Evolutionary conservation across 192 early-diverging fungal species (phyloP).

Genomic region (Linderina pennispora): DNA sequence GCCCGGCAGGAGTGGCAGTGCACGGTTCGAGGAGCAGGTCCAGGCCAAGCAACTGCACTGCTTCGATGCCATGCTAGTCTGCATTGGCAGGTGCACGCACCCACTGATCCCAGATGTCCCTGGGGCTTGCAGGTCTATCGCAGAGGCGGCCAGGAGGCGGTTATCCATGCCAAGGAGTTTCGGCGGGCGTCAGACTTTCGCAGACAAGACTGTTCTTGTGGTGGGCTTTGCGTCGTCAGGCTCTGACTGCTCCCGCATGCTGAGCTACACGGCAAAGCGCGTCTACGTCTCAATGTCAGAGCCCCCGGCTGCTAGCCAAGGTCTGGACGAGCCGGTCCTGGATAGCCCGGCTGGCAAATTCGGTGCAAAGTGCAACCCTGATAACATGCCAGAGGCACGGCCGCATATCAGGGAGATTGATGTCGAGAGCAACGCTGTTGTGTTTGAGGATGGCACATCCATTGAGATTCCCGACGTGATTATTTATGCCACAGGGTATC

Average conservation of each 20-base stretch:
- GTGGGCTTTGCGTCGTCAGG: constrained; percentile 51
- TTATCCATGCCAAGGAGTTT: constrained; percentile 26
- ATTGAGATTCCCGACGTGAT: constrained; percentile 42
- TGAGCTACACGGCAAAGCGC: constrained; percentile 16
- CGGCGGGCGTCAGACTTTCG: constrained; percentile 13
- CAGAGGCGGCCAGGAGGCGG: background rate
- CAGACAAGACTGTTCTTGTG: constrained; percentile 40
- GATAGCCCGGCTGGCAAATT: background rate
- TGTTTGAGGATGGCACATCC: constrained; percentile 21
- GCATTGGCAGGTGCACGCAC: constrained; percentile 43
- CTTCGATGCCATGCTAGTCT: constrained; percentile 50
- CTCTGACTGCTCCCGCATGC: constrained; percentile 48
- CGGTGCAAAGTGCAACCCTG: constrained; percentile 4
- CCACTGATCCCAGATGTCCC: constrained; percentile 48
- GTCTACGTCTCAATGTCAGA: constrained; percentile 39
- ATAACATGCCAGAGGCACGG: constrained; percentile 1
- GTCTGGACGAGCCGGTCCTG: too few species aligned
- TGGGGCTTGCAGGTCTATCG: constrained; percentile 16
- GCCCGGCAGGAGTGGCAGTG: constrained; percentile 18
- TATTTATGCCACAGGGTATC: constrained; percentile 64
- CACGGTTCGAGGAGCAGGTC: constrained; percentile 3
- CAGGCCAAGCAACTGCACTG: constrained; percentile 1
- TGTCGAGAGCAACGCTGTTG: constrained; percentile 3
- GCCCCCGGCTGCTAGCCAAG: too few species aligned
- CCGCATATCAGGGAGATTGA: constrained; percentile 3